A percentile compares a stretch with the other conserved stretches of the same genome.
These are phyloP conservation scores for Lipomyces sp. DNA, from an alignment of 805 yeast species.

Conservation along the genomic window DNA sequence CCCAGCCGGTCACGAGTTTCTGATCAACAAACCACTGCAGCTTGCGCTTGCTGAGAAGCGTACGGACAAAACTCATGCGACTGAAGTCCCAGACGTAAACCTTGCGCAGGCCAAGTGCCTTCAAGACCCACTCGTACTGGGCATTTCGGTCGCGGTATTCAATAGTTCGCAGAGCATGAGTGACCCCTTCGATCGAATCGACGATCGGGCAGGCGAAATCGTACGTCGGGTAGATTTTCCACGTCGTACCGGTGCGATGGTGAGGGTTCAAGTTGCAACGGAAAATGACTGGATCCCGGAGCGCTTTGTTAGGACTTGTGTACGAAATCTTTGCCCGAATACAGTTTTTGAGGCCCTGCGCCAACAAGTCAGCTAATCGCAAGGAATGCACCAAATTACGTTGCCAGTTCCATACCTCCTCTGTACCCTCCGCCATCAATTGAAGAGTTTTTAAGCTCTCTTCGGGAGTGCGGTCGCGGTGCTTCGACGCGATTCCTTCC, in stretches of 20 bases:
- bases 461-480: constrained; percentile 90
- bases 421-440: constrained; percentile 93
- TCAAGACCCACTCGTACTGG: constrained; percentile 94
- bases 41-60: constrained; percentile 93
- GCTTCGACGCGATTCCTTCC: constrained; percentile 89
- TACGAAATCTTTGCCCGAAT: constrained; percentile 95
- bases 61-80: constrained; percentile 93
- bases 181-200: constrained; percentile 93
- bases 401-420: constrained; percentile 41
- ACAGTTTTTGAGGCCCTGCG: constrained; percentile 77
- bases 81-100: constrained; percentile 98
- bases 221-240: constrained; percentile 98
- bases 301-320: constrained; percentile 84
- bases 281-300: constrained; percentile 97
- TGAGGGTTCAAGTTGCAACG: constrained; percentile 97
- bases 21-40: constrained; percentile 99
- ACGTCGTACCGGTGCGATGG: constrained; percentile 86
- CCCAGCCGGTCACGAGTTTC: constrained; percentile 87
- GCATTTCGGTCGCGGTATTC: constrained; percentile 99
- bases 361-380: not conserved
- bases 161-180: constrained; percentile 95
- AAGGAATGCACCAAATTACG: not conserved
- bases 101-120: constrained; percentile 76
- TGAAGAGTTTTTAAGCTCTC: constrained; percentile 82
- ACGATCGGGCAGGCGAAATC: constrained; percentile 98